A percentile compares a stretch with the other conserved stretches of the same genome.
These are phyloP conservation scores for Naematelia aurantialba DNA, from an alignment of 768 basidiomycete genomes.

Conservation along the genomic window DNA sequence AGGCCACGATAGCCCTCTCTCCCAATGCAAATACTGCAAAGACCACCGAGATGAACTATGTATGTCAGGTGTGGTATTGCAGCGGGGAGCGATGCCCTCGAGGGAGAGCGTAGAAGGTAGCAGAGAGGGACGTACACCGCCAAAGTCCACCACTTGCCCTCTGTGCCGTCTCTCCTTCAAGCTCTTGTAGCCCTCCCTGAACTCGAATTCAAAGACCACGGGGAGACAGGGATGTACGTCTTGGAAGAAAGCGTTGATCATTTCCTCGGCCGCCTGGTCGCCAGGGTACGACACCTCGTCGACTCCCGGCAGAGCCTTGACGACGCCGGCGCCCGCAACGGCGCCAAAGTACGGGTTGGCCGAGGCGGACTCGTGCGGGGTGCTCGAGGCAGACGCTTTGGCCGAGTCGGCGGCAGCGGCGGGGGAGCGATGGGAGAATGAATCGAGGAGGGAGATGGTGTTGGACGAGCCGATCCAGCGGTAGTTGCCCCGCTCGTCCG, in stretches of 20 bases:
- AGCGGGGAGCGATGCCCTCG: too few species aligned
- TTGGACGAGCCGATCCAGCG: constrained; percentile 45
- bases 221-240: constrained; percentile 85
- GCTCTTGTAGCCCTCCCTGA: constrained; percentile 65
- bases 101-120: neutral
- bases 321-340: constrained; percentile 42
- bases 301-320: constrained; percentile 39
- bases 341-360: constrained; percentile 43
- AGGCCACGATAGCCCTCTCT: constrained; percentile 62
- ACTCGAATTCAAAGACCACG: constrained; percentile 77
- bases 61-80: constrained; percentile 52
- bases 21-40: constrained; percentile 90
- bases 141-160: constrained; percentile 15
- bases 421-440: constrained; percentile 27
- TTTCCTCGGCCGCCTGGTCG: constrained; percentile 17
- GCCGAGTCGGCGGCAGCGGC: neutral
- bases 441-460: constrained; percentile 39
- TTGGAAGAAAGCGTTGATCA: constrained; percentile 81
- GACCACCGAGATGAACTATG: constrained; percentile 70
- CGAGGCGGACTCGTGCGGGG: neutral
- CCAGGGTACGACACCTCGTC: constrained; percentile 41
- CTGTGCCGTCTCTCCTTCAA: constrained; percentile 59
- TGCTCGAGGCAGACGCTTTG: neutral
- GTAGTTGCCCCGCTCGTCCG: constrained; percentile 42
- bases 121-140: neutral